A percentile compares a stretch with the other conserved stretches of the same genome.
Evolutionary conservation across 768 basidiomycete species (phyloP).

Genomic region (Steccherinum ochraceum): DNA sequence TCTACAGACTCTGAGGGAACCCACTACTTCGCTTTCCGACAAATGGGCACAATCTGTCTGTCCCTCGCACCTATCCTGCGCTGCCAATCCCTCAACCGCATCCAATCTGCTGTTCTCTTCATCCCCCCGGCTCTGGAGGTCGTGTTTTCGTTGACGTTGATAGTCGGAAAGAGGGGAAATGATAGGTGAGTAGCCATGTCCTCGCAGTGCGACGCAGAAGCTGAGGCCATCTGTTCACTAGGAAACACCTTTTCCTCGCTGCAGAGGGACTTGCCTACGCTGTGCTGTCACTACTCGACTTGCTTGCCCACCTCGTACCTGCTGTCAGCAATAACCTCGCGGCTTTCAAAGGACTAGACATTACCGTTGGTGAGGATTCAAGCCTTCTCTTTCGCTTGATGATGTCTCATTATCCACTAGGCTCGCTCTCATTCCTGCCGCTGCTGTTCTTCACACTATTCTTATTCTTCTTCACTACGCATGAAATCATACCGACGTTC

Average conservation of each 20-base stretch:
- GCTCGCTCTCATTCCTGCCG: constrained; percentile 59
- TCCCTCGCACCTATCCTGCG: constrained; percentile 68
- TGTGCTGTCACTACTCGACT: constrained; percentile 50
- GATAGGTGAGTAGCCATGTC: constrained; percentile 15
- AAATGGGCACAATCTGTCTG: constrained; percentile 57
- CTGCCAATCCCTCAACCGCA: constrained; percentile 45
- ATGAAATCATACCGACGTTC: constrained; percentile 45
- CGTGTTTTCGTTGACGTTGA: constrained; percentile 48
- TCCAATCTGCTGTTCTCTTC: constrained; percentile 45
- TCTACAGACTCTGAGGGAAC: constrained; percentile 8
- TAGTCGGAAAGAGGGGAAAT: constrained; percentile 39
- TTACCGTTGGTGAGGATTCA: constrained; percentile 43
- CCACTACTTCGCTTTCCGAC: constrained; percentile 15
- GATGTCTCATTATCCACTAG: constrained; percentile 9
- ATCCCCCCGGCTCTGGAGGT: constrained; percentile 62
- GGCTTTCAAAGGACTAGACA: constrained; percentile 50
- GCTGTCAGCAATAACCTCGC: constrained; percentile 38
- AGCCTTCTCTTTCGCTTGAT: not conserved
- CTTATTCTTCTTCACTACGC: constrained; percentile 50
- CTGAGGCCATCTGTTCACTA: constrained; percentile 20
- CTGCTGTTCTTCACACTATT: constrained; percentile 58
- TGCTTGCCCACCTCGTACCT: constrained; percentile 51
- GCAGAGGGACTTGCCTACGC: constrained; percentile 61
- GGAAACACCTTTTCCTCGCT: constrained; percentile 52
- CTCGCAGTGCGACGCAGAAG: not conserved